phyloP scores from a whole-genome alignment of 192 early-diverging fungal species.

The Backusella sp. region DNA sequence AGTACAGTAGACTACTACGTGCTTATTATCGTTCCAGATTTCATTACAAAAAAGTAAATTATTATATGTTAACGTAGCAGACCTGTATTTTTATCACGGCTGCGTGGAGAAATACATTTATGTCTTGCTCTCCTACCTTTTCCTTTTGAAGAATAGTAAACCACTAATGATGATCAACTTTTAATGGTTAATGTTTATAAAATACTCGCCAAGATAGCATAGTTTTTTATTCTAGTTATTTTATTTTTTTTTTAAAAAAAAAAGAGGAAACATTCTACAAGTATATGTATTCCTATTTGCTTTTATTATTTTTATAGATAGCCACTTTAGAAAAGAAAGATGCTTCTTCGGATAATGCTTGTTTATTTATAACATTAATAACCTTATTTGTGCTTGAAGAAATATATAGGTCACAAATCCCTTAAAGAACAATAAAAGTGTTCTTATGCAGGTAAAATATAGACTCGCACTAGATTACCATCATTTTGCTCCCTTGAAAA shows the following conservation, averaged over 20 bases:
- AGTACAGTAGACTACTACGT: too few species aligned
- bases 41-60: background rate
- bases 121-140: background rate
- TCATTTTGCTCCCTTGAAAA: background rate
- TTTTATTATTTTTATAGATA: background rate
- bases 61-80: background rate
- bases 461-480: background rate
- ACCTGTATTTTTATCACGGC: background rate
- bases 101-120: background rate
- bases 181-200: too few species aligned
- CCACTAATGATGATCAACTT: background rate
- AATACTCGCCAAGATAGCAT: background rate
- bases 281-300: background rate
- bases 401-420: background rate
- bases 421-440: background rate
- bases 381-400: background rate
- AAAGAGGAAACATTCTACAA: background rate
- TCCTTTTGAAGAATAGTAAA: background rate
- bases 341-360: background rate
- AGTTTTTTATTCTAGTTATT: background rate
- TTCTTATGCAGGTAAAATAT: slow-evolving; percentile 2
- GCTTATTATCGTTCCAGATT: background rate
- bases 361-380: background rate
- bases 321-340: background rate
- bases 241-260: background rate